phyloP scores from a whole-genome alignment of 495 filamentous ascomycete species.

The Xylaria longipes region DNA sequence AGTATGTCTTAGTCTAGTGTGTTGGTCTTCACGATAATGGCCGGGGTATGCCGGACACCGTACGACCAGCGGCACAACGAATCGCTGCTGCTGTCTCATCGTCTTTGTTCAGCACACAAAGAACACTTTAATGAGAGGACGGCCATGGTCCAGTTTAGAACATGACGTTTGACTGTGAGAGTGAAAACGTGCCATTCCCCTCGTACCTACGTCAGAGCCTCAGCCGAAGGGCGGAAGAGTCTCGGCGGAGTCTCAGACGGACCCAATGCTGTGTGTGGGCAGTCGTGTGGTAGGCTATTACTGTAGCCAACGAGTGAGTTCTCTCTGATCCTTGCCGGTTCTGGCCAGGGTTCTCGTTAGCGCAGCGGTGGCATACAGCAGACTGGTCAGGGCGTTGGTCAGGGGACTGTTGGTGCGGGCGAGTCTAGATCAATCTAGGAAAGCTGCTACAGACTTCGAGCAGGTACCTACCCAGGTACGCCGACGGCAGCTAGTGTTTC shows the following conservation, averaged over 20 bases:
- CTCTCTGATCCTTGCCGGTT: neutral
- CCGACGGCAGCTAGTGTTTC: conserved; percentile 13
- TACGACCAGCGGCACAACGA: neutral
- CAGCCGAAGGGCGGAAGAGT: neutral
- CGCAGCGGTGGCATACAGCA: neutral
- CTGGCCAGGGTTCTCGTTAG: conserved; percentile 4
- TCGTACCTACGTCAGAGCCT: neutral
- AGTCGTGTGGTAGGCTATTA: neutral
- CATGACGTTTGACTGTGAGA: neutral
- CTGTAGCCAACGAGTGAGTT: neutral
- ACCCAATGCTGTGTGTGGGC: neutral
- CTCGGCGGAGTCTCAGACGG: neutral
- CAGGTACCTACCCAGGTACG: neutral
- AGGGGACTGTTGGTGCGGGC: neutral
- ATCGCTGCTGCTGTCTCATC: neutral
- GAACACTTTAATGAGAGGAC: neutral
- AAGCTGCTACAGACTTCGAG: neutral
- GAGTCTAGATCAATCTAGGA: conserved; percentile 23
- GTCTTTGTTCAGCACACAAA: neutral
- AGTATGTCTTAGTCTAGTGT: neutral
- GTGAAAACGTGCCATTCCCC: neutral
- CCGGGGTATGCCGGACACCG: neutral
- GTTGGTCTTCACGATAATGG: neutral
- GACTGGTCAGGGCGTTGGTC: neutral
- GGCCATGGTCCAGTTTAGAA: neutral